A percentile compares a stretch with the other conserved stretches of the same genome.
These are phyloP conservation scores for Cordyceps militaris DNA, from an alignment of 2,329 filamentous ascomycete genomes.

Conservation along the genomic window DNA sequence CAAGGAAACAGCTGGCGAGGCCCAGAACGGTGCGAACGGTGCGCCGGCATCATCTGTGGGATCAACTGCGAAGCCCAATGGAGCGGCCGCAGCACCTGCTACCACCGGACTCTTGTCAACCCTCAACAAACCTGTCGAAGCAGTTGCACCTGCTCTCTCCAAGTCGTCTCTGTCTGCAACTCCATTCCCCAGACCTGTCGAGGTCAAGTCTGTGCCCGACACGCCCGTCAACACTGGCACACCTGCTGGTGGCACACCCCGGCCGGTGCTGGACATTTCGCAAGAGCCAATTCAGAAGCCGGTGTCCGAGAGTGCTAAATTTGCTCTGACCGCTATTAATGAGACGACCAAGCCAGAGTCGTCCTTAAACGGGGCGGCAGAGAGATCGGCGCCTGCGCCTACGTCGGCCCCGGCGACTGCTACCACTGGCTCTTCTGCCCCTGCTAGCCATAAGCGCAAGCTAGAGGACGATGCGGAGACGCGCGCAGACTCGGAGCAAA, in stretches of 20 bases:
- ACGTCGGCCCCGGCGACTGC: background rate
- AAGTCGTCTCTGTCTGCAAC: background rate
- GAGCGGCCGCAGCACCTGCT: background rate
- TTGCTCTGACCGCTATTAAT: conserved; percentile 18
- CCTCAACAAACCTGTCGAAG: background rate
- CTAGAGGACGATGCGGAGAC: conserved; percentile 24
- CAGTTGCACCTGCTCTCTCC: background rate
- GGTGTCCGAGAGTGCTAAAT: conserved; percentile 16
- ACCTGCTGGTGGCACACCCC: conserved; percentile 28
- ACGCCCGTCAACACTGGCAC: conserved; percentile 30
- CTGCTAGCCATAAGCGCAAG: conserved; percentile 33
- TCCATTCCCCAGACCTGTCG: conserved; percentile 26
- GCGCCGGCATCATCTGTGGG: background rate
- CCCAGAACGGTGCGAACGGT: background rate
- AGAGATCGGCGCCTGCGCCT: conserved; percentile 11
- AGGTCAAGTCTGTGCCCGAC: conserved; percentile 29
- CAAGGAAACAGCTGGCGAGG: background rate
- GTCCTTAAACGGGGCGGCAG: conserved; percentile 3
- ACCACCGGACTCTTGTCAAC: background rate
- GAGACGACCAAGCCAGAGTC: background rate
- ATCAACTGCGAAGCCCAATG: background rate
- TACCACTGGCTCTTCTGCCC: background rate
- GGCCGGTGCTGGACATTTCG: conserved; percentile 28
- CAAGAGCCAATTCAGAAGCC: conserved; percentile 23
- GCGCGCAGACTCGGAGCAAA: conserved; percentile 10